Evolutionary conservation across 768 basidiomycete genomes (phyloP), one percentile per base, ranked within the genome.

Genomic region (Trichaptum fuscoviolaceum): DNA sequence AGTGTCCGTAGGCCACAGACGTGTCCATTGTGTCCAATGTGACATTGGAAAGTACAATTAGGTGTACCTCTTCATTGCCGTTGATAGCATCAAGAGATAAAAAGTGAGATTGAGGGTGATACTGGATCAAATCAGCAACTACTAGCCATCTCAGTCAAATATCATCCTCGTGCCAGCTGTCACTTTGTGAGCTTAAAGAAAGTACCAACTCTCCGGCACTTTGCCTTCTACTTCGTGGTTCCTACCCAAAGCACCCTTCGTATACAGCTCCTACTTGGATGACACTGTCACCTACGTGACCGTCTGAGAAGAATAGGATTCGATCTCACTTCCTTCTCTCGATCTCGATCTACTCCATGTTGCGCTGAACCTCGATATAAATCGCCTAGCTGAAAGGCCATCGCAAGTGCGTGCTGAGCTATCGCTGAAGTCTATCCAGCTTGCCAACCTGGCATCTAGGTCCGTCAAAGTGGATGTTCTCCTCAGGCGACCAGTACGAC

Each of bases 391-490:
- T 12, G 42, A 25, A 15, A 25, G 59, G 23, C 59, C 25, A 17
- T 34, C 25, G 23, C 59, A 18, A 15, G 59, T 25, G 24, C 59
- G 59, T 61, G 4, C 59, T 61, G 59, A 3, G 24, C 59, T 61
- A 17, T 25, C 59, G 24, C 30, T 18, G 24, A 34, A 61, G 59
- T 25, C 59, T 61, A 66, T 73, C 24, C 78, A 84, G 25, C 78
- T 79, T 42, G 78, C 81, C 58, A 82, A 86, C 65, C 83, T 88
- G 65, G 85, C 79, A 75, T 81, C 91, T n/a, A 94, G 78, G 71
- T 93, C 92, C 0, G 88, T 88, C 78, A 90, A 82, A 0, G 90
- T 92, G 58, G 85, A 89, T n/a, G 88, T 90, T 58, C 89, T 79
- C 42, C 85, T 78, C 27, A 87, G 69, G 0, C 82, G 83, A 66